phyloP scores from a whole-genome alignment of 2,329 filamentous ascomycete species.

The Pseudocercospora eumusae region DNA sequence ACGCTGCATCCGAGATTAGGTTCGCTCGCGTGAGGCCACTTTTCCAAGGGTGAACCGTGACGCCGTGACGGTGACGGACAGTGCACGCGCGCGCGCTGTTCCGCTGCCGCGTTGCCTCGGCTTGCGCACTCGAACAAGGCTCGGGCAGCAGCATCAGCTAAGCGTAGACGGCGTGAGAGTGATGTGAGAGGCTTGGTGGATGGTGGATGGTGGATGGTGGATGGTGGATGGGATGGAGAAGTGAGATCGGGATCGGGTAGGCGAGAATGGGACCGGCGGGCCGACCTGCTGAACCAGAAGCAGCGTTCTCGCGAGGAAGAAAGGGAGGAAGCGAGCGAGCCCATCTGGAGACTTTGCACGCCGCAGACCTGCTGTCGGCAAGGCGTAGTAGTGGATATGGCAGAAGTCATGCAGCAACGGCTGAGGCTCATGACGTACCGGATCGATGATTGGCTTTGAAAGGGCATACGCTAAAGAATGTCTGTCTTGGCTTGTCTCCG shows the following conservation, averaged over 20 bases:
- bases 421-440: no score
- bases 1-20: constrained; percentile 13
- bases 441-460: no score
- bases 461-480: no score
- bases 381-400: not conserved
- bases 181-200: no score
- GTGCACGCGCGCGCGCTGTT: not conserved
- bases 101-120: not conserved
- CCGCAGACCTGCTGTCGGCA: not conserved
- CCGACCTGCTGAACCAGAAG: not conserved
- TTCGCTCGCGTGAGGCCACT: constrained; percentile 11
- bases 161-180: no score
- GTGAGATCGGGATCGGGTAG: not conserved
- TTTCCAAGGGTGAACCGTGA: not conserved
- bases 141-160: constrained; percentile 6
- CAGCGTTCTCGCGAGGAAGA: not conserved
- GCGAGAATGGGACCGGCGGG: not conserved
- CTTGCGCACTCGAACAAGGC: constrained; percentile 3
- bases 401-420: no score
- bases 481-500: no score
- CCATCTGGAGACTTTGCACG: constrained; percentile 1
- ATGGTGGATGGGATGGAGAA: no score
- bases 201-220: no score
- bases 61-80: no score
- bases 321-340: not conserved